These are phyloP conservation scores for Achaetomiella virescens DNA, from an alignment of 495 filamentous ascomycete species.

Conservation along the genomic window DNA sequence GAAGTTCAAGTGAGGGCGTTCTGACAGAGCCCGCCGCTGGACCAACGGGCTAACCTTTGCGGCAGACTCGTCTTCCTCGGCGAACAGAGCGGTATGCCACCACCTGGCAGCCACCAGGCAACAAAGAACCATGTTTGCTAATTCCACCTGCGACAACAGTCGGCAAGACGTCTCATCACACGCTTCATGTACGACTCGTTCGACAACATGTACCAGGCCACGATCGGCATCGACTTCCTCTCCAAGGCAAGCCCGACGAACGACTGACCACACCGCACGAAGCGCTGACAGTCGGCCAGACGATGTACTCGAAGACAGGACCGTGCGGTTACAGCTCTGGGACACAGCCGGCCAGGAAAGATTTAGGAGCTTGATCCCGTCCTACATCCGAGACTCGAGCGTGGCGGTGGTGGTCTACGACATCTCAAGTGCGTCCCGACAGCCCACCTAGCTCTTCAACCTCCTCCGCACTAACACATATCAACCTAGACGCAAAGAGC, in stretches of 20 bases:
- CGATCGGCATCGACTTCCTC: conserved; percentile 98
- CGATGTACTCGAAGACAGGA: conserved; percentile 99
- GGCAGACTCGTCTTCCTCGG: conserved; percentile 88
- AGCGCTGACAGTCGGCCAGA: conserved; percentile 48
- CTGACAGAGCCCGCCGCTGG: neutral
- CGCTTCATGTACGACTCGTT: conserved; percentile 99
- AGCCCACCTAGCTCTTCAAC: neutral
- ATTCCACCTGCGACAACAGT: conserved; percentile 50
- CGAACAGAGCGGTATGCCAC: conserved; percentile 85
- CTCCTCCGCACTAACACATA: conserved; percentile 13
- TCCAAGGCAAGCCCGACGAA: conserved; percentile 64
- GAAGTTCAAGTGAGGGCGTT: conserved; percentile 82
- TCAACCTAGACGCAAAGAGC: conserved; percentile 63
- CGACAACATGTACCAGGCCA: conserved; percentile 99
- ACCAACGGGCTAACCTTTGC: conserved; percentile 14
- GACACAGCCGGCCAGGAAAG: conserved; percentile 97
- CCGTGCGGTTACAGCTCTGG: conserved; percentile 95
- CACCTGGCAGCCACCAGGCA: neutral
- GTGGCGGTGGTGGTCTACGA: conserved; percentile 98
- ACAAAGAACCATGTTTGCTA: conserved; percentile 11
- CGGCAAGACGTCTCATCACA: conserved; percentile 98
- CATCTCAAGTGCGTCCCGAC: conserved; percentile 64
- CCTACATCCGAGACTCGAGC: conserved; percentile 94
- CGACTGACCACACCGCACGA: conserved; percentile 6
- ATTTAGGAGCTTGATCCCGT: conserved; percentile 93